Evolutionary conservation across 495 filamentous ascomycete species (phyloP), one percentile per base, ranked within the genome.

Genomic region (Trichoderma virens): DNA sequence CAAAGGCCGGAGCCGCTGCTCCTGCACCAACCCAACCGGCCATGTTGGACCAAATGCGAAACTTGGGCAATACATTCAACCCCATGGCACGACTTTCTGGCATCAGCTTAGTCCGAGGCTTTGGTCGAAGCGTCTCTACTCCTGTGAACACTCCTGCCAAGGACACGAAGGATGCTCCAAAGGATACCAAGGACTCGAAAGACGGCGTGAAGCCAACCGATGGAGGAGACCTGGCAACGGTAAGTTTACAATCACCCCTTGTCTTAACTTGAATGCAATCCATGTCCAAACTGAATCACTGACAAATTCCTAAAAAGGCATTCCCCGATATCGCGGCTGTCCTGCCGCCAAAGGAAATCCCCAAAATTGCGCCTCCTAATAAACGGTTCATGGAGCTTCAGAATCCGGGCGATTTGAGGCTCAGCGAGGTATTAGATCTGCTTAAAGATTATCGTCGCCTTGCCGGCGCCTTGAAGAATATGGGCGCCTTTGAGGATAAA

Each of bases 401-500:
- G 70, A 86, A 90, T 73, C 88, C 87, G 8, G 83, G 83, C 7
- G 93, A 98, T 63, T 75, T 99, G 54, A 88, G 81, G 62, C 74
- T 98, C 59, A 86, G 87, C 23, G 94, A 99, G 69, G 87, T 97
- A 45, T 76, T 90, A 43, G 86, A 90, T 64, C 71, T 99, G 65
- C 75, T 99, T 62, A 85, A 84, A 68, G 94, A 97, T 74, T 99
- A 98, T 73, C 87, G 92, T 66, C 79, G 93, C 60, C 76, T 99
- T 14, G 91, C 90, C 8, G 80, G 76, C 23, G 88, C 84, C 28
- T 73, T 92, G 71, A 83, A 82, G 71, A 81, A 85, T 64, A 74
- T 83, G 72, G 83, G 83, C 4, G 85, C 81, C 35, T 79, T 87
- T 64, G 63, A 64, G 20, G 63, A 65, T 18, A 34, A 60, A 34